These are phyloP conservation scores for Entomortierella beljakovae DNA, from an alignment of 192 early-diverging fungal species.

Conservation along the genomic window DNA sequence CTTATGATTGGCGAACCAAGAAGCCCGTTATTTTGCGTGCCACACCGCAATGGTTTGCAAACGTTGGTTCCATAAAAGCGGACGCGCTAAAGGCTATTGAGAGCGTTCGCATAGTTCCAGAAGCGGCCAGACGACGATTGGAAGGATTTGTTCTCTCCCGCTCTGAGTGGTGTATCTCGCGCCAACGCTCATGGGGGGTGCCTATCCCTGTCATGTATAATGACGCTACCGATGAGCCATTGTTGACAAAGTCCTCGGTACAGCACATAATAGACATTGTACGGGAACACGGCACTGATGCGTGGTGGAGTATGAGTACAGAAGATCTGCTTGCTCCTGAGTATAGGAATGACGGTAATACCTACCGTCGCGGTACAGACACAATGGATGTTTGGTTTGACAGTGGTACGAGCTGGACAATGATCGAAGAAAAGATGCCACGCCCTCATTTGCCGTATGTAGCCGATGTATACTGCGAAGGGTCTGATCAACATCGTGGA, in stretches of 20 bases:
- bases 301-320: slow-evolving; percentile 76
- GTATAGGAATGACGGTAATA: slow-evolving; percentile 62
- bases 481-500: slow-evolving; percentile 51
- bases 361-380: slow-evolving; percentile 71
- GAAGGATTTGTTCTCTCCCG: slow-evolving; percentile 74
- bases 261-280: slow-evolving; percentile 72
- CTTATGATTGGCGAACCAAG: slow-evolving; percentile 89
- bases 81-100: slow-evolving; percentile 60
- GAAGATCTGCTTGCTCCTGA: slow-evolving; percentile 69
- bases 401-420: slow-evolving; percentile 82
- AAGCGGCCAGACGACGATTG: slow-evolving; percentile 61
- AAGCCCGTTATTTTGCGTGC: slow-evolving; percentile 82
- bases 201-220: slow-evolving; percentile 85
- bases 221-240: slow-evolving; percentile 64
- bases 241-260: slow-evolving; percentile 73
- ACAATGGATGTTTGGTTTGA: slow-evolving; percentile 95
- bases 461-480: slow-evolving; percentile 66
- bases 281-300: slow-evolving; percentile 68
- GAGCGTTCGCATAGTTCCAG: slow-evolving; percentile 70
- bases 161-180: slow-evolving; percentile 87
- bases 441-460: slow-evolving; percentile 42
- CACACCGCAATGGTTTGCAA: slow-evolving; percentile 87
- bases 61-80: slow-evolving; percentile 70
- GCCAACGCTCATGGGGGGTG: slow-evolving; percentile 86
- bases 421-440: slow-evolving; percentile 61